Evolutionary conservation across 176 grass and related monocot genomes (phyloP), one percentile per base, ranked within the genome.

Genomic region (Paspalum vaginatum): DNA sequence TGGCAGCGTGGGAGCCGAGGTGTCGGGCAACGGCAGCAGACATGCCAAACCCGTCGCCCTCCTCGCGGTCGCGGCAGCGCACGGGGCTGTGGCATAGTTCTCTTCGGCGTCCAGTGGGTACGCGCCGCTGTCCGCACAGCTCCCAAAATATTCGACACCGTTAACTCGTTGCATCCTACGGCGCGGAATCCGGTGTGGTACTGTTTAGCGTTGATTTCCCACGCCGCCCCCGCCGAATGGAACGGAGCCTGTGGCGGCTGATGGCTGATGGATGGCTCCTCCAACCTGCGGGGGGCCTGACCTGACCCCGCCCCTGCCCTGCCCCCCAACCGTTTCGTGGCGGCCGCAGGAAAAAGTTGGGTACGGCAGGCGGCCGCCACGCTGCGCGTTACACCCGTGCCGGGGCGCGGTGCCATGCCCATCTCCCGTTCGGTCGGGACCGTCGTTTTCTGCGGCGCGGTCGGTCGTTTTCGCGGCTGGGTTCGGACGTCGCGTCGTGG

Each of bases 41-140:
- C 44, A 26, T 25, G 67, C 44, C 43, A 70, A 48, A 48, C 43
- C 67, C 67, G 67, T 48, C 65, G 65, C 65, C 20, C 65, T 46
- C 32, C 32, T 32, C 32, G 32, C 32, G 32, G 32, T 3, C 39
- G 65, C 32, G 2, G 59, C 59, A 13, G 59, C 59, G 26, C 60
- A 9, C 25, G 61, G 6, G 32, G 1, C 8, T 16, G 53, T 18
- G 9, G 52, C 6, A n/a, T n/a, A n/a, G n/a, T n/a, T n/a, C n/a
- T n/a, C n/a, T n/a, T n/a, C n/a, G n/a, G n/a, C n/a, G n/a, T n/a
- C n/a, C n/a, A n/a, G n/a, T n/a, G n/a, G n/a, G n/a, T n/a, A n/a
- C n/a, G n/a, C n/a, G n/a, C n/a, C n/a, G n/a, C n/a, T n/a, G n/a
- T n/a, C n/a, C n/a, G n/a, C n/a, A n/a, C n/a, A n/a, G n/a, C n/a